Evolutionary conservation across 2,329 filamentous ascomycete species (phyloP).

Genomic region (Hymenoscyphus linearis): DNA sequence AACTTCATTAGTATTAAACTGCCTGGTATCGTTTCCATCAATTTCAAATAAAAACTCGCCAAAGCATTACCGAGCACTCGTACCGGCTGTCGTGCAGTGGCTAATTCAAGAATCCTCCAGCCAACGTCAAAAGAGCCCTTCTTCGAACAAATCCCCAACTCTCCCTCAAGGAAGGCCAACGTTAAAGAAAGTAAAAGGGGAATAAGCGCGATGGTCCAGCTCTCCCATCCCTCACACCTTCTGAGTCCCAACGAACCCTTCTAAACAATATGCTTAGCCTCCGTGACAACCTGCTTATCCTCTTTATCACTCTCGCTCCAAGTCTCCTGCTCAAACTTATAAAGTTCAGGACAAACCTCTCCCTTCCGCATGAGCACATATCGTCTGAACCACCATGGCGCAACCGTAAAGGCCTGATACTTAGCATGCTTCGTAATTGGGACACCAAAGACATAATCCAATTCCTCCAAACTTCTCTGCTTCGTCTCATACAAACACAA

Average conservation of each 20-base stretch:
- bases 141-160: background rate
- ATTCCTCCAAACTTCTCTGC: slow-evolving; percentile 31
- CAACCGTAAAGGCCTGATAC: slow-evolving; percentile 39
- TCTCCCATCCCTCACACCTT: background rate
- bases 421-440: slow-evolving; percentile 8
- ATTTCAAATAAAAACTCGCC: background rate
- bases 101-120: background rate
- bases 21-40: background rate
- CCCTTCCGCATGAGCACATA: slow-evolving; percentile 25
- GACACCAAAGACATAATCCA: slow-evolving; percentile 16
- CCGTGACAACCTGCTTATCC: background rate
- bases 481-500: slow-evolving; percentile 53
- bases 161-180: background rate
- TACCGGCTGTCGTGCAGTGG: too few relatives aligned
- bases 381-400: slow-evolving; percentile 56
- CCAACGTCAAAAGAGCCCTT: background rate
- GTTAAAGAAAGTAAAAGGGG: background rate
- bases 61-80: background rate
- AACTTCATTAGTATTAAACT: background rate
- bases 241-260: background rate
- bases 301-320: slow-evolving; percentile 8
- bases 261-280: background rate
- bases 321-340: slow-evolving; percentile 13
- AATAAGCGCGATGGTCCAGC: background rate
- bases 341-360: slow-evolving; percentile 10